These are phyloP conservation scores for Lecanicillium sp. DNA, from an alignment of 2,329 filamentous ascomycete species.

Conservation along the genomic window DNA sequence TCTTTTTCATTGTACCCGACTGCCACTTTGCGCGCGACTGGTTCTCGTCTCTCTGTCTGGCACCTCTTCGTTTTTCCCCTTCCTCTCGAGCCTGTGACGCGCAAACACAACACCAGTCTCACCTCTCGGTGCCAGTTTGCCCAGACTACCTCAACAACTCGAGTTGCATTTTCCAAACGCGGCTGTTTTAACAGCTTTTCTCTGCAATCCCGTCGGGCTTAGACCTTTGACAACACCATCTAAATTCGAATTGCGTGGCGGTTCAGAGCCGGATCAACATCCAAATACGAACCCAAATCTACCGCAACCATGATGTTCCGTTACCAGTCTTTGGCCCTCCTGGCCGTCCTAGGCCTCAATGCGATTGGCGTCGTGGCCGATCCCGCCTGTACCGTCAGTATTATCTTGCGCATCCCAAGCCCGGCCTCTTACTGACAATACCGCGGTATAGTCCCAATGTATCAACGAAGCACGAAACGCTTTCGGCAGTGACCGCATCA, in stretches of 20 bases:
- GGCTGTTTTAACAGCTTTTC: too few species aligned
- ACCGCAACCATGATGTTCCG: neutral
- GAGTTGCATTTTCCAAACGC: too few species aligned
- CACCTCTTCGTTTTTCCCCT: too few species aligned
- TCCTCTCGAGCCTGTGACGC: constrained; percentile 1
- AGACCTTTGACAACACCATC: too few species aligned
- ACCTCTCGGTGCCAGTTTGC: neutral
- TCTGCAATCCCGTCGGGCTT: too few species aligned
- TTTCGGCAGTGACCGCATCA: constrained; percentile 14
- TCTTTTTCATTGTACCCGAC: neutral
- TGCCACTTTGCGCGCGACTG: neutral
- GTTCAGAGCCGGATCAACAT: too few species aligned
- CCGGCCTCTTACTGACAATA: neutral
- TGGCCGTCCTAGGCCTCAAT: neutral
- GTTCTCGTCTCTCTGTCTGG: neutral
- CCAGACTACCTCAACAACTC: neutral
- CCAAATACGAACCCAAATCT: too few species aligned
- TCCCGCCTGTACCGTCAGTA: neutral
- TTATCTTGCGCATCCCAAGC: neutral
- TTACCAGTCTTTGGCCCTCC: neutral
- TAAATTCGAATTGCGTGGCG: too few species aligned
- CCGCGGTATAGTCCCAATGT: constrained; percentile 18
- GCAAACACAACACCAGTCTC: neutral
- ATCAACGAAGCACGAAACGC: constrained; percentile 13
- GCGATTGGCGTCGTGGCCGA: constrained; percentile 1